Conservation (phyloP, 164 flowering plant genomes). For the Vitis riparia region DNA sequence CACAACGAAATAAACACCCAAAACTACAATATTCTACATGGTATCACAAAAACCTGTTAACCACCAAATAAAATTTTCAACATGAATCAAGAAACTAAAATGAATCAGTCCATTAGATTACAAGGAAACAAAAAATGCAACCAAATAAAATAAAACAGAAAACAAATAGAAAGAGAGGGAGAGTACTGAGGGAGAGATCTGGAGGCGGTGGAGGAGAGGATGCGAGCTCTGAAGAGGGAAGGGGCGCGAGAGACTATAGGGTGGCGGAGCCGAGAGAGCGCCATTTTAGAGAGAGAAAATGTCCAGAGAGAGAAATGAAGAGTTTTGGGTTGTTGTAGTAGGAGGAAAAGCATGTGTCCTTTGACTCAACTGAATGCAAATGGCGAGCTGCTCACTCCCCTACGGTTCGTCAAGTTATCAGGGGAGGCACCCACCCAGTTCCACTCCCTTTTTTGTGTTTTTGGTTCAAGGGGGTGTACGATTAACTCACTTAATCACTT, state of each 20-base stretch:
- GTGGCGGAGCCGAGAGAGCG: conserved; percentile 56
- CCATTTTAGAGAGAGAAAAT: conserved; percentile 30
- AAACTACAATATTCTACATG: too few species aligned
- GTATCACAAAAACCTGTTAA: too few species aligned
- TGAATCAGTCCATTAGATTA: too few species aligned
- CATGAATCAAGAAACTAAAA: background rate
- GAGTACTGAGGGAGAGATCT: conserved; percentile 44
- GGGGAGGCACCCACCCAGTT: too few species aligned
- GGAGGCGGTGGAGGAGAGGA: conserved; percentile 21
- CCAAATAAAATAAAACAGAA: background rate
- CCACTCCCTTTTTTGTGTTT: too few species aligned
- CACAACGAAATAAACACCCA: too few species aligned
- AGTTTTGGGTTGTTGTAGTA: too few species aligned
- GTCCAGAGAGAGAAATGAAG: background rate
- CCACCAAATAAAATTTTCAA: background rate
- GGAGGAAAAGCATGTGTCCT: background rate
- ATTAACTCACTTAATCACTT: too few species aligned
- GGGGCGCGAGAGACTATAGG: conserved; percentile 46
- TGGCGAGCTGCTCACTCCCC: too few species aligned
- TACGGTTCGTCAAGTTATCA: too few species aligned
- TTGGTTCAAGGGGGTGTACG: too few species aligned
- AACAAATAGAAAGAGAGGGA: conserved; percentile 1
- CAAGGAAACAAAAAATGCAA: background rate
- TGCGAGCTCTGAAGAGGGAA: conserved; percentile 44
- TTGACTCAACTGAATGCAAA: too few species aligned